These are phyloP conservation scores for Nematodospora anomalae DNA, from an alignment of 1,139 yeast genomes.

Conservation along the genomic window DNA sequence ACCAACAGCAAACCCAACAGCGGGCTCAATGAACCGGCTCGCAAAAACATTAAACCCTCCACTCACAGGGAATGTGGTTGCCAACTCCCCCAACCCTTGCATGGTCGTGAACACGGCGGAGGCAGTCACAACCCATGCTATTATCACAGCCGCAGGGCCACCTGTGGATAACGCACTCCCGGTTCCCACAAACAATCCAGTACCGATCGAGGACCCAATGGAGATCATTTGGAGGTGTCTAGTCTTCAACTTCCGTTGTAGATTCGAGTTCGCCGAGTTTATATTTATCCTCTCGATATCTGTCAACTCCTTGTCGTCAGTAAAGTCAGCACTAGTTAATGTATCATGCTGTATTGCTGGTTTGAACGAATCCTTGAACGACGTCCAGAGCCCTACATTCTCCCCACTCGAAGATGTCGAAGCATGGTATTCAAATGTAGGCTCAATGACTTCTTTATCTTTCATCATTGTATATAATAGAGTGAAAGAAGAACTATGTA, in stretches of 20 bases:
- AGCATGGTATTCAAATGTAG: conserved; percentile 4
- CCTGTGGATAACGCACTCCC: conserved; percentile 47
- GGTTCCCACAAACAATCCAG: conserved; percentile 38
- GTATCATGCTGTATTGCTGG: conserved; percentile 23
- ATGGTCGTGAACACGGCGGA: conserved; percentile 33
- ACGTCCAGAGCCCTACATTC: conserved; percentile 21
- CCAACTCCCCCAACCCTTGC: conserved; percentile 43
- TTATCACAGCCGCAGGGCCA: conserved; percentile 67
- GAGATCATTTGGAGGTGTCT: conserved; percentile 64
- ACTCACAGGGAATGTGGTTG: conserved; percentile 40
- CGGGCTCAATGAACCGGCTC: conserved; percentile 40
- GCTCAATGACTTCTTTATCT: conserved; percentile 8
- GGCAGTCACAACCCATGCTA: conserved; percentile 44
- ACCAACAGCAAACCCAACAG: conserved; percentile 44
- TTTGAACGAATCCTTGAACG: conserved; percentile 36
- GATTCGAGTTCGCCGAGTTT: conserved; percentile 40
- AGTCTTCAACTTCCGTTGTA: conserved; percentile 34
- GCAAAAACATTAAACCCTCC: conserved; percentile 44
- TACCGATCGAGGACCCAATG: conserved; percentile 80
- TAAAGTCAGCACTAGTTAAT: conserved; percentile 2
- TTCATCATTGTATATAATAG: conserved; percentile 2
- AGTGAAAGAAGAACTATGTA: background rate
- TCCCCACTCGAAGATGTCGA: conserved; percentile 2
- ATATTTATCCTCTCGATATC: conserved; percentile 38
- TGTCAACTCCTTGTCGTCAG: conserved; percentile 23